Evolutionary conservation across 371 early-diverging fungal genomes (phyloP).

Genomic region (Mucor mucedo): DNA sequence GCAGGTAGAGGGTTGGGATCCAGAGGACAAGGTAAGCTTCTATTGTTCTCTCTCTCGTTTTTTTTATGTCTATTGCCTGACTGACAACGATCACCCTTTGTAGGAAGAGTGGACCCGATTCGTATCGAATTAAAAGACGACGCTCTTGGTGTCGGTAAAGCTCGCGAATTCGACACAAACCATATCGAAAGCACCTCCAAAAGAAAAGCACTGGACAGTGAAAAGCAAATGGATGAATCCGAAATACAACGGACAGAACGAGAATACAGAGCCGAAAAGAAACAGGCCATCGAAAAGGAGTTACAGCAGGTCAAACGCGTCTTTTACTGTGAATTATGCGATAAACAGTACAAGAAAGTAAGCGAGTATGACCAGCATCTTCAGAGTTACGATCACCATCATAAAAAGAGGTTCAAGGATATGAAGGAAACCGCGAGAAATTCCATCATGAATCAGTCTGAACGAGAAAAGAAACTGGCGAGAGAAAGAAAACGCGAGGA

Average conservation of each 20-base stretch:
- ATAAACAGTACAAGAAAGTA: constrained; percentile 79
- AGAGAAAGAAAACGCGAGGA: constrained; percentile 74
- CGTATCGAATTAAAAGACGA: constrained; percentile 65
- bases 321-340: constrained; percentile 80
- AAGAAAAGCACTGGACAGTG: constrained; percentile 62
- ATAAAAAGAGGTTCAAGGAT: constrained; percentile 80
- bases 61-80: neutral
- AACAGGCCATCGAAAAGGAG: constrained; percentile 60
- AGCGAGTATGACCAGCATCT: constrained; percentile 79
- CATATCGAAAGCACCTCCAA: constrained; percentile 63
- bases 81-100: neutral
- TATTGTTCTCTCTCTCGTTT: neutral
- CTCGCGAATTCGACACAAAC: constrained; percentile 57
- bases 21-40: constrained; percentile 42
- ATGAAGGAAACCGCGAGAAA: constrained; percentile 69
- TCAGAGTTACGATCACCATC: constrained; percentile 81
- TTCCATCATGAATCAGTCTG: constrained; percentile 39
- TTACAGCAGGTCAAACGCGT: constrained; percentile 68
- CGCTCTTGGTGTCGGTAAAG: constrained; percentile 69
- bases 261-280: constrained; percentile 52
- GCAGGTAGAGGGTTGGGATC: constrained; percentile 66
- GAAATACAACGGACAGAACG: constrained; percentile 52
- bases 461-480: constrained; percentile 59
- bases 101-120: constrained; percentile 73
- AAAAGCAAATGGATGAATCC: constrained; percentile 72